Evolutionary conservation across 169 alveolate species (phyloP), one percentile per base, ranked within the genome.

Genomic region (Theileria sp.): DNA sequence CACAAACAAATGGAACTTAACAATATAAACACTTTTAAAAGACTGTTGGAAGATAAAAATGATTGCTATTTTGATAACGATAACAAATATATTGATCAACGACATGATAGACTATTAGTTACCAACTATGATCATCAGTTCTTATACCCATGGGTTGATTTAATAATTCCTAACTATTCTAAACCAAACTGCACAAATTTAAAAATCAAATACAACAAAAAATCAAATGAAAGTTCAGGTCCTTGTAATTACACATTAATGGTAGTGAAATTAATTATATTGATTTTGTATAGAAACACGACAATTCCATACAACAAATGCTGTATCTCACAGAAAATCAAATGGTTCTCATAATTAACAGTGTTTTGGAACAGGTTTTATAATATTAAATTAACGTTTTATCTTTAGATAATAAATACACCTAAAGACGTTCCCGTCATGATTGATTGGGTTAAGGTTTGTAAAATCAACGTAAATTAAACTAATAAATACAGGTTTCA

Each of bases 401-500:
- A 26, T 74, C 36, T 44, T 54, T 36, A 74, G 80, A 74, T 74
- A 13, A 60, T 4, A 23, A 58, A 62, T n/a, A 51, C 72, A 74
- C 75, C 68, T n/a, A 26, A 74, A 25, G 87, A 81, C 28, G 25
- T 67, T 3, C 62, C 70, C 36, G 44, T 51, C 21, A 23, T 15
- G 13, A 74, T 81, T 15, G 85, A 81, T 62, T 81, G 88, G 88
- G 19, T 65, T 36, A 54, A 77, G 80, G 84, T 77, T 3, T n/a
- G 79, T 9, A 30, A 44, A n/a, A n/a, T 17, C 23, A 19, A 0
- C 28, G 8, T 25, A 21, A 60, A 60, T 28, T 69, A 19, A 67
- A 5, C 64, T 19, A 77, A 38, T 70, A 44, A 44, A 19, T 65
- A 13, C 84, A 38, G 74, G 84, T 81, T 15, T 81, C 85, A 19